Conservation (phyloP, 495 filamentous ascomycete species). For the Aspergillus baeticus region DNA sequence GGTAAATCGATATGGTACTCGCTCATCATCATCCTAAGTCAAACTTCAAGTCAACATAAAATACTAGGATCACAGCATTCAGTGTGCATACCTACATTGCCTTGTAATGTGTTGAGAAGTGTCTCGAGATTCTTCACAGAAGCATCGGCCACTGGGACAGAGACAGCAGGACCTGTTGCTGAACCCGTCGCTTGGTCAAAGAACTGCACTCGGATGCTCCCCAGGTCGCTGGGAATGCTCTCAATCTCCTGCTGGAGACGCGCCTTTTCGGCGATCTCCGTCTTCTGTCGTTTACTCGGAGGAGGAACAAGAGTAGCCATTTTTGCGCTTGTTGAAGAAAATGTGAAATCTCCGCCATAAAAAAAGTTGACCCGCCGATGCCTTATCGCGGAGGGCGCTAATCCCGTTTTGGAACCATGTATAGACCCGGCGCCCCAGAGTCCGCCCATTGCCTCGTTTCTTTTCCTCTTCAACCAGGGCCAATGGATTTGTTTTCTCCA, state of each 20-base stretch:
- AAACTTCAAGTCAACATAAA: not conserved
- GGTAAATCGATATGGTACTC: slow-evolving; percentile 85
- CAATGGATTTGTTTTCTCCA: not conserved
- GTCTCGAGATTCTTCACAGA: slow-evolving; percentile 86
- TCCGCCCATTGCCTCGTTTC: not conserved
- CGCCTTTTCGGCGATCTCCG: slow-evolving; percentile 69
- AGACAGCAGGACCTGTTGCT: slow-evolving; percentile 65
- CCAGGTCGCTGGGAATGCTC: slow-evolving; percentile 66
- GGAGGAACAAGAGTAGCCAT: slow-evolving; percentile 93
- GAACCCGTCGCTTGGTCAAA: slow-evolving; percentile 77
- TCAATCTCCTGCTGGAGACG: slow-evolving; percentile 75
- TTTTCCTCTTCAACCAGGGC: not conserved
- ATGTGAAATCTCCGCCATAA: slow-evolving; percentile 14
- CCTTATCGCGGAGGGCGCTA: slow-evolving; percentile 28
- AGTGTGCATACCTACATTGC: slow-evolving; percentile 59
- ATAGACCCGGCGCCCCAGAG: slow-evolving; percentile 35
- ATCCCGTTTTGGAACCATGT: slow-evolving; percentile 22
- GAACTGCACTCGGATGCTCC: slow-evolving; percentile 83
- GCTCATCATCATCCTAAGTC: slow-evolving; percentile 66
- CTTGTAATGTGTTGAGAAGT: slow-evolving; percentile 84
- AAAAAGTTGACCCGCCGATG: slow-evolving; percentile 9
- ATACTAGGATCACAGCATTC: not conserved
- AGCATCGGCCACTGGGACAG: slow-evolving; percentile 82
- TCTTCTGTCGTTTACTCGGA: slow-evolving; percentile 86
- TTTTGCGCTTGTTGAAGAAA: slow-evolving; percentile 11